Percentiles rank a stretch among this genome's conserved stretches.
These are phyloP conservation scores for Penicillium canariense DNA, from an alignment of 495 filamentous ascomycete genomes.

Conservation along the genomic window DNA sequence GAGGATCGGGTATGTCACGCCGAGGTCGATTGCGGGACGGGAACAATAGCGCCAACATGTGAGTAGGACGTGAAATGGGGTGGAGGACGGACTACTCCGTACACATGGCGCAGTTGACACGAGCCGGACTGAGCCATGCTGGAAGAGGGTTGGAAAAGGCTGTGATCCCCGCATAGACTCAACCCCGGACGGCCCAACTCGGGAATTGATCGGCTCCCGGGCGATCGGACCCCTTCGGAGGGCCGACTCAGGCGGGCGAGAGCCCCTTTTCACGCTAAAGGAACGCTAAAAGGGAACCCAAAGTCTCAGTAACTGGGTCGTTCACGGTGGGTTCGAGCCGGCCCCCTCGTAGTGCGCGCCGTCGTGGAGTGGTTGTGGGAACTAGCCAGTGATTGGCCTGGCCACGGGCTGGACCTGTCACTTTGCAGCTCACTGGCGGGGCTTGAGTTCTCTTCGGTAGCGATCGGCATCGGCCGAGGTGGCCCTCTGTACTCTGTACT, in stretches of 20 bases:
- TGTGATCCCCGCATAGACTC: slow-evolving; percentile 19
- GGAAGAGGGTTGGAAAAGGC: not conserved
- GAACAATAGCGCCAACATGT: slow-evolving; percentile 6
- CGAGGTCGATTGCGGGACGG: slow-evolving; percentile 17
- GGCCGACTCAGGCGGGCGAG: too few relatives aligned
- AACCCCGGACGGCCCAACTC: not conserved
- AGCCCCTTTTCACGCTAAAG: too few relatives aligned
- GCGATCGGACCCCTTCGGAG: slow-evolving; percentile 8
- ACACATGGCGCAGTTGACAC: too few relatives aligned
- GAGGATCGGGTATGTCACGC: slow-evolving; percentile 9
- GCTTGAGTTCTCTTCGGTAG: slow-evolving; percentile 13
- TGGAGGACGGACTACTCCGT: too few relatives aligned
- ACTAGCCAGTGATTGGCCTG: not conserved
- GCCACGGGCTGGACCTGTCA: not conserved
- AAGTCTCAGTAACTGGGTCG: too few relatives aligned
- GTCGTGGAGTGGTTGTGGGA: not conserved
- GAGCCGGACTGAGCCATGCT: too few relatives aligned
- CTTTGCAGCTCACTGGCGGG: slow-evolving; percentile 15
- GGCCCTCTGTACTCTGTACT: not conserved
- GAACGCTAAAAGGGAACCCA: too few relatives aligned
- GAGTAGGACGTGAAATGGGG: too few relatives aligned
- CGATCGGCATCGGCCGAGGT: slow-evolving; percentile 9
- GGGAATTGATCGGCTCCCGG: slow-evolving; percentile 8
- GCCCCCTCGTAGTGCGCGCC: slow-evolving; percentile 1
- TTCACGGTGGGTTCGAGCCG: too few relatives aligned